These are phyloP conservation scores for Hericium coralloides DNA, from an alignment of 768 basidiomycete species.

Conservation along the genomic window DNA sequence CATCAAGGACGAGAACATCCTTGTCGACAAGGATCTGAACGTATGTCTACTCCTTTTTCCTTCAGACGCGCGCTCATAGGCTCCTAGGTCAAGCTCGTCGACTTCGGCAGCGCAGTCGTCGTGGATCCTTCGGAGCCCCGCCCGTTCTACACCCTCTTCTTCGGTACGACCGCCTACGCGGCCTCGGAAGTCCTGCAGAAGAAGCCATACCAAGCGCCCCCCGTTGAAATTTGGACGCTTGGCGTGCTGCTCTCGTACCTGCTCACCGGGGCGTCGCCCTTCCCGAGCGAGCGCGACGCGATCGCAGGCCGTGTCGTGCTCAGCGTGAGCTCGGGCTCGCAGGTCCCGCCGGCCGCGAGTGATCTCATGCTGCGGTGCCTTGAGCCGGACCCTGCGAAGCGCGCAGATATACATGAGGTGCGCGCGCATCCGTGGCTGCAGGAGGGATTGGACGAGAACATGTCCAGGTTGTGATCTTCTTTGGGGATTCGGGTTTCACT, in stretches of 20 bases:
- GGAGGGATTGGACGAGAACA: constrained; percentile 20
- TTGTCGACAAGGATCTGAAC: constrained; percentile 66
- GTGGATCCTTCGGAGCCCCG: constrained; percentile 53
- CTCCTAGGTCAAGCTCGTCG: constrained; percentile 81
- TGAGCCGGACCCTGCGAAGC: constrained; percentile 69
- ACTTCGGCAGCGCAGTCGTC: constrained; percentile 86
- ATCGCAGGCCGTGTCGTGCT: constrained; percentile 55
- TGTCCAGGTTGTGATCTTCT: neutral
- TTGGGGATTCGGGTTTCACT: no score
- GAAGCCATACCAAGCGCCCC: constrained; percentile 82
- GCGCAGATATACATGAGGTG: constrained; percentile 78
- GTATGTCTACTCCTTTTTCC: constrained; percentile 26
- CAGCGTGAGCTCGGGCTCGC: constrained; percentile 9
- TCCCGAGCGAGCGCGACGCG: constrained; percentile 81
- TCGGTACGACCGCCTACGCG: constrained; percentile 93
- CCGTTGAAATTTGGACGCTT: constrained; percentile 94
- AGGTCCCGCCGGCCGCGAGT: constrained; percentile 32
- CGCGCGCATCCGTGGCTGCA: constrained; percentile 77
- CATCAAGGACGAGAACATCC: constrained; percentile 94
- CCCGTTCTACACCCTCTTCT: constrained; percentile 72
- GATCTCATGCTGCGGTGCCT: constrained; percentile 71
- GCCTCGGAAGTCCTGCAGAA: constrained; percentile 90
- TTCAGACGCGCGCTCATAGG: constrained; percentile 6
- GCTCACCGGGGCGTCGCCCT: constrained; percentile 87
- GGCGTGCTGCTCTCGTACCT: constrained; percentile 93